These are phyloP conservation scores for Phytophthora niederhauseri DNA, from an alignment of 352 stramenopile genomes.

Conservation along the genomic window DNA sequence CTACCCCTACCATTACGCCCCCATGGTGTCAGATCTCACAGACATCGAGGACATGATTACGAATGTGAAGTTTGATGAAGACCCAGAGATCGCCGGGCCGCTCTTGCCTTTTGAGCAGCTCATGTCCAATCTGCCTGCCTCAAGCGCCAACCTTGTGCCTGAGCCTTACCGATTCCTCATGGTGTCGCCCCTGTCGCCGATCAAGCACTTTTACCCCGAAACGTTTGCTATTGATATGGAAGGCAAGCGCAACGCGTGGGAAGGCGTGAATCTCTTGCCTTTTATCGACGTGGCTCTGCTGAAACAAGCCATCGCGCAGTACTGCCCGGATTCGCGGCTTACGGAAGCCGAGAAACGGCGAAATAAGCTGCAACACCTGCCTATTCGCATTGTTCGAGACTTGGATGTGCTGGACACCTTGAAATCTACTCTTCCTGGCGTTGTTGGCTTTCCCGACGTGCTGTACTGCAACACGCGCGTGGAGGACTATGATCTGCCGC, in stretches of 20 bases:
- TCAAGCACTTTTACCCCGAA: conserved; percentile 96
- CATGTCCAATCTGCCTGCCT: conserved; percentile 96
- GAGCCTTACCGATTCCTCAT: conserved; percentile 96
- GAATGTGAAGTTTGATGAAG: conserved; percentile 88
- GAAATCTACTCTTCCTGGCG: conserved; percentile 64
- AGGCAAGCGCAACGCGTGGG: conserved; percentile 96
- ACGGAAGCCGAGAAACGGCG: conserved; percentile 89
- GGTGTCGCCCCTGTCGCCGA: conserved; percentile 93
- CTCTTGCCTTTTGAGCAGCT: conserved; percentile 98
- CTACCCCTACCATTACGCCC: conserved; percentile 99
- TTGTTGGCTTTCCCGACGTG: conserved; percentile 71
- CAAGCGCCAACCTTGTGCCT: conserved; percentile 96
- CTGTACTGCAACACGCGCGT: conserved; percentile 69
- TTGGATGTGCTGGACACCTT: conserved; percentile 66
- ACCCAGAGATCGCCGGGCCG: conserved; percentile 66
- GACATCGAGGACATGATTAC: conserved; percentile 78
- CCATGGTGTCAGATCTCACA: conserved; percentile 98
- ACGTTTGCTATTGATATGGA: conserved; percentile 88
- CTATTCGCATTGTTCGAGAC: conserved; percentile 90
- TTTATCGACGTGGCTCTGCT: conserved; percentile 98
- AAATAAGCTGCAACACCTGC: conserved; percentile 83
- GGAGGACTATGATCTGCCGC: conserved; percentile 55
- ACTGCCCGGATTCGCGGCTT: conserved; percentile 92
- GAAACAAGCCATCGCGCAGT: conserved; percentile 90
- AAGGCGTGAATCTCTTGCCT: conserved; percentile 98